A percentile compares a stretch with the other conserved stretches of the same genome.
These are phyloP conservation scores for Trichosanthes cucumerina DNA, from an alignment of 306 rosid species.

Conservation along the genomic window DNA sequence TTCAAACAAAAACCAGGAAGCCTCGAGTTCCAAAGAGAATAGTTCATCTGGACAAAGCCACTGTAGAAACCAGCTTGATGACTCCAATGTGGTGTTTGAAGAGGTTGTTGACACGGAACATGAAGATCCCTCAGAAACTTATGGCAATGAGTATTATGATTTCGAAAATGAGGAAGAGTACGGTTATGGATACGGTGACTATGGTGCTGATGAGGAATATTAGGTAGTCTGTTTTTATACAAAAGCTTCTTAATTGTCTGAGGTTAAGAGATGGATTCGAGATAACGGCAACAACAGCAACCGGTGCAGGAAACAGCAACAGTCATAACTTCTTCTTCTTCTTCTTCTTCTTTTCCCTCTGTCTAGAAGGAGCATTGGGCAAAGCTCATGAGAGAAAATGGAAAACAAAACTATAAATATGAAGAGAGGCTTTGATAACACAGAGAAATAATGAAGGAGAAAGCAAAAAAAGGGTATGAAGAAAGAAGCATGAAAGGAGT, in stretches of 20 bases:
- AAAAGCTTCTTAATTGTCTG: not conserved
- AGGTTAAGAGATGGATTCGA: not conserved
- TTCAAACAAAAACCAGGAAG: not conserved
- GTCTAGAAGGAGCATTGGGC: not conserved
- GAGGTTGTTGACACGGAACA: not conserved
- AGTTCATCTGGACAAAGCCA: not conserved
- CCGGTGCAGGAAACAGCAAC: not conserved
- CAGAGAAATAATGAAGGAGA: too few relatives aligned
- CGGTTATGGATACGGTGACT: not conserved
- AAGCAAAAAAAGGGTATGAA: not conserved
- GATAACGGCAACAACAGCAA: not conserved
- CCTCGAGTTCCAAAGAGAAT: not conserved
- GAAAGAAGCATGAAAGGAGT: not conserved
- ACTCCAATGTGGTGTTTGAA: not conserved
- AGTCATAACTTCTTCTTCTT: not conserved
- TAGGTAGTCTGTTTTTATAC: not conserved
- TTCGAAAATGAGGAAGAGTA: not conserved
- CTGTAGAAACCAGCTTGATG: not conserved
- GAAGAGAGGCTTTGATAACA: not conserved
- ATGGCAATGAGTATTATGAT: not conserved
- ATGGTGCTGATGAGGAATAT: not conserved
- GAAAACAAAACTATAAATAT: not conserved
- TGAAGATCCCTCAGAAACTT: constrained; percentile 1
- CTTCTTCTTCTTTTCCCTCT: not conserved
- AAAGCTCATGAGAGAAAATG: not conserved